These are phyloP conservation scores for Termitomyces sp. DNA, from an alignment of 1,284 basidiomycete species.

Conservation along the genomic window DNA sequence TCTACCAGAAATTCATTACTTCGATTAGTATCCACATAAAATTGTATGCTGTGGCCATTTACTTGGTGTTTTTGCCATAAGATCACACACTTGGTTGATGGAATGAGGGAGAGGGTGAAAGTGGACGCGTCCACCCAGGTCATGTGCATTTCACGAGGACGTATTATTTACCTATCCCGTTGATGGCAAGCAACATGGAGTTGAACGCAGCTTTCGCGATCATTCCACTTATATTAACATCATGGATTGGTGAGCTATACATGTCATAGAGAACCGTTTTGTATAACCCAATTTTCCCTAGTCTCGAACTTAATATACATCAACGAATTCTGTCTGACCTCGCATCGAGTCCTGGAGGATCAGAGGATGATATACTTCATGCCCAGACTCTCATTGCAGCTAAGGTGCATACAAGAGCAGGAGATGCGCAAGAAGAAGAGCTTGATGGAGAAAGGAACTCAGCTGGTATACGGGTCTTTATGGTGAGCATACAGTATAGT, in stretches of 20 bases:
- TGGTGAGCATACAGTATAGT: conserved; percentile 41
- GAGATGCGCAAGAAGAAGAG: conserved; percentile 21
- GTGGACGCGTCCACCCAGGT: background rate
- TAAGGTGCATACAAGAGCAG: conserved; percentile 44
- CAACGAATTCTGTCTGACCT: conserved; percentile 79
- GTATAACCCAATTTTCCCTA: conserved; percentile 23
- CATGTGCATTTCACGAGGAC: conserved; percentile 8
- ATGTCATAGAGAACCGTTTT: background rate
- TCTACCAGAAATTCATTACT: background rate
- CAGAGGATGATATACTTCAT: conserved; percentile 40
- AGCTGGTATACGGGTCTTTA: conserved; percentile 40
- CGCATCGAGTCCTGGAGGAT: conserved; percentile 57
- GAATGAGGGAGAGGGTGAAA: background rate
- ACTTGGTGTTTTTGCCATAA: conserved; percentile 15
- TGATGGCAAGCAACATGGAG: background rate
- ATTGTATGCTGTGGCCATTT: background rate
- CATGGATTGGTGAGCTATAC: conserved; percentile 33
- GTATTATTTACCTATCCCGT: conserved; percentile 1
- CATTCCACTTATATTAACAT: background rate
- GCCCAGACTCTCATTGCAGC: conserved; percentile 57
- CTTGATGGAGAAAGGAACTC: conserved; percentile 16
- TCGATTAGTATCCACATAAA: background rate
- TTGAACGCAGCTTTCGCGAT: background rate
- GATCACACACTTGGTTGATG: background rate
- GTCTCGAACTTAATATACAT: conserved; percentile 74